These are phyloP conservation scores for Podaxis sp. DNA, from an alignment of 768 basidiomycete genomes.

Conservation along the genomic window DNA sequence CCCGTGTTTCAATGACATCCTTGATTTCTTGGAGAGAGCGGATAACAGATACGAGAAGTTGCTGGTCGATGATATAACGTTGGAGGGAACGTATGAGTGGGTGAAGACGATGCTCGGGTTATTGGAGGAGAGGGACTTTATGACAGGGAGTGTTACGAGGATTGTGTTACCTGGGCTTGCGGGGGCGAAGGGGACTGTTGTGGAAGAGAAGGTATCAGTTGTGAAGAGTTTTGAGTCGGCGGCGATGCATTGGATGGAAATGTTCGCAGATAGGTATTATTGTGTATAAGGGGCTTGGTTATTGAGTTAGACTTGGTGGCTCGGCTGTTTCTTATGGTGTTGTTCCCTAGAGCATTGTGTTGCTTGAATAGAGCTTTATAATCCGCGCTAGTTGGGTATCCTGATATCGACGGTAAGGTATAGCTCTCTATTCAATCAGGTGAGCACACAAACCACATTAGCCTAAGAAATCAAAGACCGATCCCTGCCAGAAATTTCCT, in stretches of 20 bases:
- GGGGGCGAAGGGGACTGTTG: neutral
- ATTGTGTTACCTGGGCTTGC: neutral
- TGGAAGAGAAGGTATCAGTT: neutral
- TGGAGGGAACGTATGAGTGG: neutral
- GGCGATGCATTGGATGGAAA: neutral
- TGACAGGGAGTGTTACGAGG: neutral
- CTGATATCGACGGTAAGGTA: neutral
- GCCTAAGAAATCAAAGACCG: neutral
- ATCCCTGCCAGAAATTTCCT: constrained; percentile 8
- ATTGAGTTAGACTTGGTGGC: neutral
- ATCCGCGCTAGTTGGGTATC: neutral
- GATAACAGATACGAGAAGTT: neutral
- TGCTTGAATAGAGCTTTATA: neutral
- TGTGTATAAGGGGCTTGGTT: too few species aligned
- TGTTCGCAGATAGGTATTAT: neutral
- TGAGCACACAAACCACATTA: neutral
- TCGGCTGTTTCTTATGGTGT: neutral
- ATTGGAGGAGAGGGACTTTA: neutral
- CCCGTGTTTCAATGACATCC: neutral
- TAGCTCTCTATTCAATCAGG: neutral
- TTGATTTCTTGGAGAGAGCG: neutral
- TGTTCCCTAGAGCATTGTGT: neutral
- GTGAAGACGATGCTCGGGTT: neutral
- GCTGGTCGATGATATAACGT: neutral
- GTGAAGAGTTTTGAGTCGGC: neutral